Evolutionary conservation across 768 basidiomycete genomes (phyloP).

Genomic region (Podaxis pistillaris): DNA sequence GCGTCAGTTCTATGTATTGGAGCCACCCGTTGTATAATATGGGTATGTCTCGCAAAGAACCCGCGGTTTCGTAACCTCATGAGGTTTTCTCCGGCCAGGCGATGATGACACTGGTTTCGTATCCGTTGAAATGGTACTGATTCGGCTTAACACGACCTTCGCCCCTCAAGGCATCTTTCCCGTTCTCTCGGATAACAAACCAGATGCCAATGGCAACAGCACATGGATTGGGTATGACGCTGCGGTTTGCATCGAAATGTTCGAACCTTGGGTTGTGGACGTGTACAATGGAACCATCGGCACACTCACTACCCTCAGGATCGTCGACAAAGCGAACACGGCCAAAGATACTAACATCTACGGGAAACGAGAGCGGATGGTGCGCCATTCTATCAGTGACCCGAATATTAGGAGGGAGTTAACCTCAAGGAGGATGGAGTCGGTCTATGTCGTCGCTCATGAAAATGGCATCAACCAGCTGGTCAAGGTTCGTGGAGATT

Average conservation of each 20-base stretch:
- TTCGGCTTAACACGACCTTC: slow-evolving; percentile 34
- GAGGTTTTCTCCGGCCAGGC: slow-evolving; percentile 17
- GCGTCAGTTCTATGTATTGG: slow-evolving; percentile 27
- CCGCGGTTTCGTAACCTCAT: not conserved
- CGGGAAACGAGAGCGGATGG: slow-evolving; percentile 20
- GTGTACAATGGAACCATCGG: slow-evolving; percentile 32
- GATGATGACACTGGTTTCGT: slow-evolving; percentile 30
- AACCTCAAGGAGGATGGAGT: slow-evolving; percentile 26
- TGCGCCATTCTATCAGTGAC: slow-evolving; percentile 19
- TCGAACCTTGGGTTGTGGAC: slow-evolving; percentile 41
- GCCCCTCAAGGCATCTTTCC: slow-evolving; percentile 31
- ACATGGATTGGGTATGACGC: slow-evolving; percentile 38
- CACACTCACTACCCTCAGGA: slow-evolving; percentile 26
- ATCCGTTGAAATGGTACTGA: slow-evolving; percentile 32
- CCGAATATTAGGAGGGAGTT: slow-evolving; percentile 22
- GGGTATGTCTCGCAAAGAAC: slow-evolving; percentile 18
- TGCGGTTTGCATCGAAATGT: slow-evolving; percentile 36
- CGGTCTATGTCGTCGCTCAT: slow-evolving; percentile 30
- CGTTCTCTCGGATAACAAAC: slow-evolving; percentile 18
- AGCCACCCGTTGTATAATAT: slow-evolving; percentile 24
- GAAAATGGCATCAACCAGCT: slow-evolving; percentile 36
- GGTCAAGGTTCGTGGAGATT: slow-evolving; percentile 23
- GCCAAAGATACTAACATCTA: slow-evolving; percentile 21
- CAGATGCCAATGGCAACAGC: slow-evolving; percentile 23
- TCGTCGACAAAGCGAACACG: slow-evolving; percentile 29